phyloP scores from a whole-genome alignment of 768 basidiomycete genomes.

The Kondoa subrosea region DNA sequence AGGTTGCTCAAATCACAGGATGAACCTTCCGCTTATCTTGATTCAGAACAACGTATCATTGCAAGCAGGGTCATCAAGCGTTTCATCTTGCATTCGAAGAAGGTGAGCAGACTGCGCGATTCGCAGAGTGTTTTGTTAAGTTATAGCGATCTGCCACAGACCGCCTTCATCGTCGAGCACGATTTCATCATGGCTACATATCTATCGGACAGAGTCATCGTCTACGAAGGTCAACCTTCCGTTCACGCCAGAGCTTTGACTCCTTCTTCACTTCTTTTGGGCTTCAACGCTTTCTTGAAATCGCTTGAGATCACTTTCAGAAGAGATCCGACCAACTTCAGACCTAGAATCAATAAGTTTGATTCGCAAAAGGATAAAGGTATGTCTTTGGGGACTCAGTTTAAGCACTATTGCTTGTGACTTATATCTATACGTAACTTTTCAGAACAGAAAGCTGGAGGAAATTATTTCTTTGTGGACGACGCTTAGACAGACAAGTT shows the following conservation, averaged over 20 bases:
- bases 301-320: constrained; percentile 95
- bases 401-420: no score
- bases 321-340: constrained; percentile 59
- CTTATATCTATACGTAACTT: no score
- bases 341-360: constrained; percentile 36
- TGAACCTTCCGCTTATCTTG: constrained; percentile 80
- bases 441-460: constrained; percentile 33
- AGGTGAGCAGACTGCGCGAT: not conserved
- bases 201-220: constrained; percentile 91
- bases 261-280: constrained; percentile 81
- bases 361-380: constrained; percentile 36
- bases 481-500: not conserved
- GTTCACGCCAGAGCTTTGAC: constrained; percentile 74
- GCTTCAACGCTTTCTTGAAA: constrained; percentile 95
- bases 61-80: constrained; percentile 96
- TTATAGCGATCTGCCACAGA: constrained; percentile 92
- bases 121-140: constrained; percentile 37
- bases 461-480: constrained; percentile 2
- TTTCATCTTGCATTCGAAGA: constrained; percentile 22
- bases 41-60: constrained; percentile 98
- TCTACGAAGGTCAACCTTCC: constrained; percentile 54
- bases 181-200: constrained; percentile 97
- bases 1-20: constrained; percentile 41
- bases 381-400: no score
- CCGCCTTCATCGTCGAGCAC: constrained; percentile 98